phyloP scores from a whole-genome alignment of 2,329 filamentous ascomycete species.

The Exophiala oligosperma region DNA sequence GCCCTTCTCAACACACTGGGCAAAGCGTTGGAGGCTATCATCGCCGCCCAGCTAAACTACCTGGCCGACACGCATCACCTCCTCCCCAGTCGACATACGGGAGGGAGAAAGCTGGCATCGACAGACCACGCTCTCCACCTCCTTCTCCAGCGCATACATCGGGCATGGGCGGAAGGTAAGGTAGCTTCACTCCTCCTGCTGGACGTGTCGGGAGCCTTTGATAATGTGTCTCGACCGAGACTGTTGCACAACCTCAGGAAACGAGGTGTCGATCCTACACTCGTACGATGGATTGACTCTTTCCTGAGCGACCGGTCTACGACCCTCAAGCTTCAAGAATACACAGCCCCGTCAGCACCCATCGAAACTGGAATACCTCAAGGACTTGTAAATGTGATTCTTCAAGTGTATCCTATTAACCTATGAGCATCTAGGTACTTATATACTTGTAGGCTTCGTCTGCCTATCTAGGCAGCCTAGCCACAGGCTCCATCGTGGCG shows the following conservation, averaged over 20 bases:
- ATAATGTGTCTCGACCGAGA: slow-evolving; percentile 22
- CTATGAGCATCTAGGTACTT: too few species aligned
- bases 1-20: slow-evolving; percentile 26
- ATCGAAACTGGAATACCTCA: slow-evolving; percentile 20
- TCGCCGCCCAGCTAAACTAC: slow-evolving; percentile 19
- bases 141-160: slow-evolving; percentile 15
- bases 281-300: slow-evolving; percentile 27
- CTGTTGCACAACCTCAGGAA: slow-evolving; percentile 26
- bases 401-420: too few species aligned
- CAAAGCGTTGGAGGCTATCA: slow-evolving; percentile 19
- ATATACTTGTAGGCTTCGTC: too few species aligned
- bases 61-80: slow-evolving; percentile 19
- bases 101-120: slow-evolving; percentile 3
- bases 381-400: slow-evolving; percentile 12
- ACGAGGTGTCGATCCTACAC: slow-evolving; percentile 17
- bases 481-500: too few species aligned
- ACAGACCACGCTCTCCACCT: slow-evolving; percentile 21
- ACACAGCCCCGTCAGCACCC: neutral
- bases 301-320: slow-evolving; percentile 15
- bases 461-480: too few species aligned
- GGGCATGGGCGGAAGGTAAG: slow-evolving; percentile 3
- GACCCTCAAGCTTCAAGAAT: slow-evolving; percentile 7
- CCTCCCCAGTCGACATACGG: slow-evolving; percentile 16
- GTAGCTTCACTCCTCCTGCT: slow-evolving; percentile 19
- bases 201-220: slow-evolving; percentile 24